A percentile compares a stretch with the other conserved stretches of the same genome.
Evolutionary conservation across 495 filamentous ascomycete species (phyloP).

Genomic region (Tuber brumale): DNA sequence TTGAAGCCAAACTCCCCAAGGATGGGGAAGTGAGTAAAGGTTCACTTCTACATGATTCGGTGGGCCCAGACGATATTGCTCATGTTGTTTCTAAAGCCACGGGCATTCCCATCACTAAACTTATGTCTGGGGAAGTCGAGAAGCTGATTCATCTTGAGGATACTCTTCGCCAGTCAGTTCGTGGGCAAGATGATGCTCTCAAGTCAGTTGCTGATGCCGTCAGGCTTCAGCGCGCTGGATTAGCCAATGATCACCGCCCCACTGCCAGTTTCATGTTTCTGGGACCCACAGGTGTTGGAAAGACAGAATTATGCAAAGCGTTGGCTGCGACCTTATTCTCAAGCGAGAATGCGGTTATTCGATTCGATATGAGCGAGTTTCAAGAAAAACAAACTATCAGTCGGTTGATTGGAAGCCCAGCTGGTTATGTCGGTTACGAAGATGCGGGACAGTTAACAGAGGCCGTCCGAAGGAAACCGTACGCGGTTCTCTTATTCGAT

Average conservation of each 20-base stretch:
- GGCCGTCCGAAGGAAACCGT: conserved; percentile 89
- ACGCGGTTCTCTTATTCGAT: conserved; percentile 90
- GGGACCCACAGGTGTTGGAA: conserved; percentile 92
- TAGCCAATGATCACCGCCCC: conserved; percentile 84
- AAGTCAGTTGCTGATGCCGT: conserved; percentile 88
- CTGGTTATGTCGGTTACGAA: conserved; percentile 94
- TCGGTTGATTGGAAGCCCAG: conserved; percentile 82
- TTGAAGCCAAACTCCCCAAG: conserved; percentile 72
- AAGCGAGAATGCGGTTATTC: conserved; percentile 77
- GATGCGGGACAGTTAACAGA: conserved; percentile 96
- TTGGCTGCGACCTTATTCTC: conserved; percentile 89
- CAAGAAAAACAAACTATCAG: conserved; percentile 96
- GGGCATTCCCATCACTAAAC: conserved; percentile 82
- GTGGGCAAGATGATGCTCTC: conserved; percentile 90
- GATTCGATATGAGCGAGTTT: conserved; percentile 98
- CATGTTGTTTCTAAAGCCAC: conserved; percentile 83
- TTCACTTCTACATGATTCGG: conserved; percentile 79
- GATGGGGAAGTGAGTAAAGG: conserved; percentile 56
- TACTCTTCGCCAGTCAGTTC: conserved; percentile 70
- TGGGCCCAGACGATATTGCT: conserved; percentile 88
- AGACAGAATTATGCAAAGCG: conserved; percentile 95
- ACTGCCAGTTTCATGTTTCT: conserved; percentile 96
- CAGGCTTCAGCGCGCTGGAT: conserved; percentile 83
- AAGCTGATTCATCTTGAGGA: conserved; percentile 95
- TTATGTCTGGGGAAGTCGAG: conserved; percentile 87